Percentiles rank a stretch among this genome's conserved stretches.
phyloP scores from a whole-genome alignment of 2,329 filamentous ascomycete species.

The Scleromitrula shiraiana region DNA sequence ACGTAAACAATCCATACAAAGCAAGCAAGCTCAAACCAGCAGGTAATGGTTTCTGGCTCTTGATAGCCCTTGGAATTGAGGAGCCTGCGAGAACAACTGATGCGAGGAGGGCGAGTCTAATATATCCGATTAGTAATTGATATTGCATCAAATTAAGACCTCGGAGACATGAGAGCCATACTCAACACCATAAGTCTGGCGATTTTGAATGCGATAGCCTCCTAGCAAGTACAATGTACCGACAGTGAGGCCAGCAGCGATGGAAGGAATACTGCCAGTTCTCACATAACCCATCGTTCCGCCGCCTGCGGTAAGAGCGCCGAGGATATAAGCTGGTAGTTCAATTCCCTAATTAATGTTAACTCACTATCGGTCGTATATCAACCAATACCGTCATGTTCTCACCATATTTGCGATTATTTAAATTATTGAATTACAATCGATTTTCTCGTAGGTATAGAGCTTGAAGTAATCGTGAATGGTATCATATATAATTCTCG shows the following conservation, averaged over 20 bases:
- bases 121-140: background rate
- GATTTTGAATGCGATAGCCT: slow-evolving; percentile 69
- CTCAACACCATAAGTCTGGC: slow-evolving; percentile 75
- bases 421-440: background rate
- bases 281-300: slow-evolving; percentile 80
- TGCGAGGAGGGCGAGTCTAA: slow-evolving; percentile 67
- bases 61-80: slow-evolving; percentile 79
- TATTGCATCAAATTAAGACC: background rate
- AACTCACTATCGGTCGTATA: background rate
- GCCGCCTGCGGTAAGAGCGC: slow-evolving; percentile 74
- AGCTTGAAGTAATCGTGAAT: no score
- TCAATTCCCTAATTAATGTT: slow-evolving; percentile 33
- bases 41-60: slow-evolving; percentile 76
- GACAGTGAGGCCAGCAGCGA: slow-evolving; percentile 77
- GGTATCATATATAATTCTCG: no score
- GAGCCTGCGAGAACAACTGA: slow-evolving; percentile 78
- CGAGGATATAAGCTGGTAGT: slow-evolving; percentile 68
- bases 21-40: slow-evolving; percentile 71
- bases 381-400: background rate
- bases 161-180: background rate
- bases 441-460: background rate
- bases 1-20: slow-evolving; percentile 68
- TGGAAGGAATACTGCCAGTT: slow-evolving; percentile 78
- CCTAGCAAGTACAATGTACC: slow-evolving; percentile 69
- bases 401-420: slow-evolving; percentile 22